Evolutionary conservation across 495 filamentous ascomycete species (phyloP).

Genomic region (Penicillium paradoxum): DNA sequence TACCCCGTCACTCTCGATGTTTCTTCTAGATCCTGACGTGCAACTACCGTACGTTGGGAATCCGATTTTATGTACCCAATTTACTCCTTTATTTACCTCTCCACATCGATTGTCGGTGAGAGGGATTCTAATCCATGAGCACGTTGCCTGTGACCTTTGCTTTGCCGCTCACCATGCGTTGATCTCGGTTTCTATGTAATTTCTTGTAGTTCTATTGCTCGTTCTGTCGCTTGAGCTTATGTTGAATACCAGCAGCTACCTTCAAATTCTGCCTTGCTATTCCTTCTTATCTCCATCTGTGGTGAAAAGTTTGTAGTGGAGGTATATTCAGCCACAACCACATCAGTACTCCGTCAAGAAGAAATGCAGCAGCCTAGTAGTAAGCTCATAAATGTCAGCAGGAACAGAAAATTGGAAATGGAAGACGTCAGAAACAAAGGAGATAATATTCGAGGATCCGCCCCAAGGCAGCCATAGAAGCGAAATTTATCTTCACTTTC

Average conservation of each 20-base stretch:
- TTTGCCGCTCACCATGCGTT: neutral
- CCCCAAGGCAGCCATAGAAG: neutral
- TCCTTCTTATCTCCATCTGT: neutral
- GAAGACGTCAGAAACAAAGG: neutral
- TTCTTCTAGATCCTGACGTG: constrained; percentile 32
- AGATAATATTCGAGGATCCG: neutral
- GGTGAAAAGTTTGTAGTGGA: neutral
- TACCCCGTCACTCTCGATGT: constrained; percentile 38
- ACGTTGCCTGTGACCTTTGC: constrained; percentile 2
- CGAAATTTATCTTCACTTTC: neutral
- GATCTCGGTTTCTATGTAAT: constrained; percentile 7
- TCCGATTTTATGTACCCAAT: constrained; percentile 17
- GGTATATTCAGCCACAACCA: neutral
- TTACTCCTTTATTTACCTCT: constrained; percentile 8
- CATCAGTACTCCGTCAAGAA: too few species aligned
- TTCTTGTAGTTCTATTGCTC: constrained; percentile 2
- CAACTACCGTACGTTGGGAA: constrained; percentile 14
- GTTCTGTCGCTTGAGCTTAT: neutral
- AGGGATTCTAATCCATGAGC: constrained; percentile 17
- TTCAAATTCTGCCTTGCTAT: neutral
- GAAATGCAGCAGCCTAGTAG: constrained; percentile 2
- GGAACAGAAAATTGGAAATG: neutral
- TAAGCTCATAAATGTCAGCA: neutral
- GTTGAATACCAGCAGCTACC: neutral
- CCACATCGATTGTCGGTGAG: constrained; percentile 23